Evolutionary conservation across 164 flowering plant genomes (phyloP).

Genomic region (Nelumbo lutea): DNA sequence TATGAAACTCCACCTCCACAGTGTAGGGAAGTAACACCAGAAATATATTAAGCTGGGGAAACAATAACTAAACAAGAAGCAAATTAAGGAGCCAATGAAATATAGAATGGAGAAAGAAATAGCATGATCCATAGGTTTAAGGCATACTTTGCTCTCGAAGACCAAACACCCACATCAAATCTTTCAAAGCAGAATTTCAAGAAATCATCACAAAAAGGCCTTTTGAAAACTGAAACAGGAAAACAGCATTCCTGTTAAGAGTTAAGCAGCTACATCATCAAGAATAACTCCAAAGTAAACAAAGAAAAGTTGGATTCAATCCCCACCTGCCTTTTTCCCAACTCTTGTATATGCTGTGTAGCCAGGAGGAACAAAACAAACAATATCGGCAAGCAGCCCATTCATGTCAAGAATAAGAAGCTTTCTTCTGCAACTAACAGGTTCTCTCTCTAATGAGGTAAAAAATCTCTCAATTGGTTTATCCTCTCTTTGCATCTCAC

Average conservation of each 20-base stretch:
- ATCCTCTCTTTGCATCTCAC: background rate
- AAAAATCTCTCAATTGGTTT: background rate
- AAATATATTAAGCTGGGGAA: no score
- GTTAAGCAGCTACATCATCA: background rate
- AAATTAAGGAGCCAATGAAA: no score
- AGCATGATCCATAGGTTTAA: background rate
- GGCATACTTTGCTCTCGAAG: constrained; percentile 67
- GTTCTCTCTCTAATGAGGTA: constrained; percentile 7
- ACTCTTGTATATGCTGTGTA: constrained; percentile 38
- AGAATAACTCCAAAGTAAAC: background rate
- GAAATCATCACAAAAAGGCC: constrained; percentile 73
- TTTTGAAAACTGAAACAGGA: constrained; percentile 59
- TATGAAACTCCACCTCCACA: background rate
- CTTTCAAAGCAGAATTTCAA: constrained; percentile 73
- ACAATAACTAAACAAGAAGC: no score
- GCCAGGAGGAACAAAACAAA: constrained; percentile 37
- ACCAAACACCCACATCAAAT: constrained; percentile 84
- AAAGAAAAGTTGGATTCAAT: background rate
- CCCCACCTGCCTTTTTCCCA: constrained; percentile 55
- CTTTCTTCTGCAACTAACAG: constrained; percentile 31
- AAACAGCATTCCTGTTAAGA: background rate
- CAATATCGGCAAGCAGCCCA: constrained; percentile 80
- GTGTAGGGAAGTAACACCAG: no score
- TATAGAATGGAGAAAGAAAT: no score
- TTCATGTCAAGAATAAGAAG: constrained; percentile 87